phyloP scores from a whole-genome alignment of 2,329 filamentous ascomycete species.

The Ophiobolus disseminans region DNA sequence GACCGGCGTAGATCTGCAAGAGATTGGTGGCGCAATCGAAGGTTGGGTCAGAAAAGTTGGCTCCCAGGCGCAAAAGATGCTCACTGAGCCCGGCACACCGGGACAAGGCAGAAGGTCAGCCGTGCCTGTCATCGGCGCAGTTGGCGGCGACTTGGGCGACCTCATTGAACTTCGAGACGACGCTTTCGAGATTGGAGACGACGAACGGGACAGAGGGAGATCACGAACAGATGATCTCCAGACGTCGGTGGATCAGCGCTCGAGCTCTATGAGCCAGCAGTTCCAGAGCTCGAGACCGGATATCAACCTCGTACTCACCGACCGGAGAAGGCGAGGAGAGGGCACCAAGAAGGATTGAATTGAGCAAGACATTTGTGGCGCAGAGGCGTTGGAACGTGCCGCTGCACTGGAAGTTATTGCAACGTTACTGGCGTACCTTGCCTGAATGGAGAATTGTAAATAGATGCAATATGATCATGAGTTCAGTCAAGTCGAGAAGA shows the following conservation, averaged over 20 bases:
- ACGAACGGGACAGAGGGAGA: constrained; percentile 39
- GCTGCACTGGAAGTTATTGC: constrained; percentile 1
- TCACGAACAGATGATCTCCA: constrained; percentile 20
- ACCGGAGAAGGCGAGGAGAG: constrained; percentile 33
- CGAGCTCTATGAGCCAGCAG: constrained; percentile 24
- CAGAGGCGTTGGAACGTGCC: constrained; percentile 11
- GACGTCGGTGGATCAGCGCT: constrained; percentile 24
- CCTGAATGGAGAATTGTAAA: constrained; percentile 7
- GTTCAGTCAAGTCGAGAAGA: too few species aligned
- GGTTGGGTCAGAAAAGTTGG: constrained; percentile 88
- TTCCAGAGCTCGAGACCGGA: constrained; percentile 43
- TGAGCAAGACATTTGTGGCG: constrained; percentile 1
- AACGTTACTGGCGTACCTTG: constrained; percentile 16
- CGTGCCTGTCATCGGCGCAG: constrained; percentile 47
- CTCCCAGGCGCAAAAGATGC: constrained; percentile 59
- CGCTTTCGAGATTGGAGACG: constrained; percentile 54
- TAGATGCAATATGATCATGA: constrained; percentile 3
- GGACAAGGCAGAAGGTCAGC: constrained; percentile 39
- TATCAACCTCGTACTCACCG: constrained; percentile 38
- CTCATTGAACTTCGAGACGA: constrained; percentile 74
- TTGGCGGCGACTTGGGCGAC: constrained; percentile 63
- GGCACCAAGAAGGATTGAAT: constrained; percentile 42
- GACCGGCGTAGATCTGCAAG: constrained; percentile 67
- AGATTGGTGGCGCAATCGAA: constrained; percentile 86
- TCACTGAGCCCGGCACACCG: constrained; percentile 43